Evolutionary conservation across 192 early-diverging fungal species (phyloP).

Genomic region (Coemansia sp.): DNA sequence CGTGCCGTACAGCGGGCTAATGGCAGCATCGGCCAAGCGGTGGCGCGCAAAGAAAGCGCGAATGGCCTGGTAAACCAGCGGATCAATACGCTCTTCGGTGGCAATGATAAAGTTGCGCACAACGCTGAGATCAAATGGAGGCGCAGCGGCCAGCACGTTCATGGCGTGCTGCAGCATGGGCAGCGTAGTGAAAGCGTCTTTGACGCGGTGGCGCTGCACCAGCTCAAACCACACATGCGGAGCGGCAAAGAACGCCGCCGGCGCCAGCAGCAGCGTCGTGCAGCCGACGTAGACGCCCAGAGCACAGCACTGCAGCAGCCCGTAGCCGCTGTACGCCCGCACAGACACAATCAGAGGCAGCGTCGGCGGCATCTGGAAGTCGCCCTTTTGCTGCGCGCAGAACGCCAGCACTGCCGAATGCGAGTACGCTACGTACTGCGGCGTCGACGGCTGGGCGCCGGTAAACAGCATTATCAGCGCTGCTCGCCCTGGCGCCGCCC

Average conservation of each 20-base stretch:
- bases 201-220: conserved; percentile 68
- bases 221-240: conserved; percentile 74
- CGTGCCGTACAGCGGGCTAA: conserved; percentile 75
- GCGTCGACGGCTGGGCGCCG: conserved; percentile 44
- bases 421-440: conserved; percentile 50
- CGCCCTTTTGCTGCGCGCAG: conserved; percentile 51
- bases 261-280: conserved; percentile 63
- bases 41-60: conserved; percentile 61
- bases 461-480: conserved; percentile 60
- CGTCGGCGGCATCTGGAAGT: conserved; percentile 52
- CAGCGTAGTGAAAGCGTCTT: conserved; percentile 66
- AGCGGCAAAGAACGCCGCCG: conserved; percentile 59
- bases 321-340: conserved; percentile 55
- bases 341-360: conserved; percentile 51
- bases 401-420: conserved; percentile 41
- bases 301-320: conserved; percentile 54
- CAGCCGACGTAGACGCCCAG: conserved; percentile 60
- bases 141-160: conserved; percentile 51
- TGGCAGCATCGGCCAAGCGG: conserved; percentile 65
- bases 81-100: conserved; percentile 57
- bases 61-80: conserved; percentile 53
- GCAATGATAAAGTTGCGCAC: conserved; percentile 66
- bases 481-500: conserved; percentile 51
- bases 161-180: conserved; percentile 71
- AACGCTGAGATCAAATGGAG: conserved; percentile 52